These are phyloP conservation scores for Irpex sp. DNA, from an alignment of 1,284 basidiomycete genomes.

Conservation along the genomic window DNA sequence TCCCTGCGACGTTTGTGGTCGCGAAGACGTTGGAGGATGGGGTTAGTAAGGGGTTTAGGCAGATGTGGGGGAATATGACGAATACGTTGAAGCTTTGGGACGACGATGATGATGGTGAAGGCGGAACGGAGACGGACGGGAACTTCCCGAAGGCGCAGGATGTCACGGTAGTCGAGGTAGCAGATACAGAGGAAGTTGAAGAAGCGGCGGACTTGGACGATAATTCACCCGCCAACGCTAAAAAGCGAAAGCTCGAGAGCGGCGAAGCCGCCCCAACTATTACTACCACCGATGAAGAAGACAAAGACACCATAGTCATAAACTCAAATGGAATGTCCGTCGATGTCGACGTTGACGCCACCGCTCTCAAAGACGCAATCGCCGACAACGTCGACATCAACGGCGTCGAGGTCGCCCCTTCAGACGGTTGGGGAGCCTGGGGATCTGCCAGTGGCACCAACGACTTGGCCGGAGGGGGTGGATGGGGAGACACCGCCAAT, in stretches of 20 bases:
- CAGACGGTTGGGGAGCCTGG: slow-evolving; percentile 12
- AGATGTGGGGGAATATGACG: slow-evolving; percentile 43
- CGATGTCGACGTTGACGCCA: slow-evolving; percentile 9
- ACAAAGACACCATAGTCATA: slow-evolving; percentile 16
- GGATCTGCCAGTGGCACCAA: slow-evolving; percentile 3
- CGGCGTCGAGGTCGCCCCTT: slow-evolving; percentile 6
- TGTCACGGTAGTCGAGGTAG: background rate
- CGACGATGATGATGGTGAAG: slow-evolving; percentile 10
- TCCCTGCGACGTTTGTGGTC: slow-evolving; percentile 52
- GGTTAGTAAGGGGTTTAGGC: slow-evolving; percentile 43
- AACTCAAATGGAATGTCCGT: slow-evolving; percentile 15
- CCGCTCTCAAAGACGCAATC: slow-evolving; percentile 7
- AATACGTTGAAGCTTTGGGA: slow-evolving; percentile 9
- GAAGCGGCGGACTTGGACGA: background rate
- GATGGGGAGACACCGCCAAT: background rate
- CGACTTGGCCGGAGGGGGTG: background rate
- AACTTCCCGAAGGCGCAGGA: background rate
- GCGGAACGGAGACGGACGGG: too few species aligned
- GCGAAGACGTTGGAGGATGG: slow-evolving; percentile 52
- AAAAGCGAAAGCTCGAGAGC: slow-evolving; percentile 2
- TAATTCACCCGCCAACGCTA: slow-evolving; percentile 4
- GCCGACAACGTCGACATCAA: slow-evolving; percentile 16
- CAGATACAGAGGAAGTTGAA: background rate
- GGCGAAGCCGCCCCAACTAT: slow-evolving; percentile 17
- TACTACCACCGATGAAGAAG: slow-evolving; percentile 19